phyloP scores from a whole-genome alignment of 805 yeast species.

The Candida pseudoglaebosa region DNA sequence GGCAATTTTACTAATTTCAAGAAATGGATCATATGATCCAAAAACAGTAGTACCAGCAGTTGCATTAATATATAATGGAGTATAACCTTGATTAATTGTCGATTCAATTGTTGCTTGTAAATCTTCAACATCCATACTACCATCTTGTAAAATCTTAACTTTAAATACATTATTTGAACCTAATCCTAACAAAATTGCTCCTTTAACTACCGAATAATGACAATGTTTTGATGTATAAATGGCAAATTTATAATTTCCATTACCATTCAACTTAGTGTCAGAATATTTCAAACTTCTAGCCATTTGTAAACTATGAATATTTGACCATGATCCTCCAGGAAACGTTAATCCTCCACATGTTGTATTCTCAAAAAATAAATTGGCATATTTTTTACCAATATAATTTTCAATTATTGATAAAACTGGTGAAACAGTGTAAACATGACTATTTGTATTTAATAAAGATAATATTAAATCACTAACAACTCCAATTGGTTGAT shows the following conservation, averaged over 20 bases:
- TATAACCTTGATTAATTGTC: constrained; percentile 50
- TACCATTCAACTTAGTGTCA: constrained; percentile 64
- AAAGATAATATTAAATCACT: constrained; percentile 65
- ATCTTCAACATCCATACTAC: constrained; percentile 50
- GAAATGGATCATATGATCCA: constrained; percentile 75
- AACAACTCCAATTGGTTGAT: constrained; percentile 78
- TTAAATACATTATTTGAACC: constrained; percentile 64
- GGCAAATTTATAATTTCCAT: constrained; percentile 51
- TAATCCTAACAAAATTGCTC: constrained; percentile 71
- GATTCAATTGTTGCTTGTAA: constrained; percentile 43
- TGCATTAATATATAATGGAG: constrained; percentile 73
- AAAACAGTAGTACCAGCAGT: constrained; percentile 90
- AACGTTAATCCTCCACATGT: constrained; percentile 80
- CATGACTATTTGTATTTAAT: constrained; percentile 81
- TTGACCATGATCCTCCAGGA: constrained; percentile 86
- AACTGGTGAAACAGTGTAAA: constrained; percentile 80
- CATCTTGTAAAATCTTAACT: constrained; percentile 52
- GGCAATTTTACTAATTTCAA: constrained; percentile 51
- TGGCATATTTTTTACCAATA: constrained; percentile 65
- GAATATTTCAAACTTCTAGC: constrained; percentile 69
- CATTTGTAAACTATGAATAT: constrained; percentile 69
- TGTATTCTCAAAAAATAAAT: constrained; percentile 44
- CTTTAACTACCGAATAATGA: constrained; percentile 77
- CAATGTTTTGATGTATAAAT: constrained; percentile 68
- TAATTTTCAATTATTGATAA: constrained; percentile 70